A percentile compares a stretch with the other conserved stretches of the same genome.
These are phyloP conservation scores for Pyrenopolyporus hunteri DNA, from an alignment of 495 filamentous ascomycete genomes.

Conservation along the genomic window DNA sequence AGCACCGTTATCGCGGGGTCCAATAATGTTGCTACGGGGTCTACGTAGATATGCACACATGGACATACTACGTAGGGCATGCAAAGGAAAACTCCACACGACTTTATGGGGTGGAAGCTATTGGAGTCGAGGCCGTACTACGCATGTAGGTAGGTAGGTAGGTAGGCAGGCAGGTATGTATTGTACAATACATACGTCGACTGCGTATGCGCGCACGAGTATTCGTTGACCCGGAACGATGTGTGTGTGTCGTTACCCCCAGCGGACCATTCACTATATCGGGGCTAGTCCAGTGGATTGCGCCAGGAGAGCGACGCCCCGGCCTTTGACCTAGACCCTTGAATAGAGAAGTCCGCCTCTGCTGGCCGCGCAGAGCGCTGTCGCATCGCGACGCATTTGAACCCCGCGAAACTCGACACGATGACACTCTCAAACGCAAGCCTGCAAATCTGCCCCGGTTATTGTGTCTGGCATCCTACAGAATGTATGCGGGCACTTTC, in stretches of 20 bases:
- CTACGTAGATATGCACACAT: too few species aligned
- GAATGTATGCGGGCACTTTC: constrained; percentile 2
- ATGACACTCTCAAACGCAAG: constrained; percentile 33
- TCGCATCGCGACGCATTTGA: constrained; percentile 24
- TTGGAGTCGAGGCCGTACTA: not conserved
- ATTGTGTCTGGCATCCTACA: constrained; percentile 12
- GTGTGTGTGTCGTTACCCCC: constrained; percentile 11
- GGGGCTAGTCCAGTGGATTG: constrained; percentile 29
- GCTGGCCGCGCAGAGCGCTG: constrained; percentile 1
- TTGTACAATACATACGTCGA: constrained; percentile 1
- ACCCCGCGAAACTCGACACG: constrained; percentile 21
- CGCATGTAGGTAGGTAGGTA: not conserved
- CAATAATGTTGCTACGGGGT: constrained; percentile 4
- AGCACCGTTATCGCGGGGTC: constrained; percentile 16
- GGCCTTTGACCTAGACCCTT: constrained; percentile 11
- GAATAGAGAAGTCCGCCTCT: not conserved
- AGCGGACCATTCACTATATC: constrained; percentile 35
- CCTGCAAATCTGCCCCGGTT: too few species aligned
- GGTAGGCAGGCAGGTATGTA: not conserved
- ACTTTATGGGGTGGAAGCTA: not conserved
- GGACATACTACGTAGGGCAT: too few species aligned
- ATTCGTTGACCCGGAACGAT: not conserved
- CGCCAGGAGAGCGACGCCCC: not conserved
- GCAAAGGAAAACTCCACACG: constrained; percentile 5
- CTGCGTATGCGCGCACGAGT: not conserved